Base-by-base conservation (phyloP, 768 basidiomycete species). In the Asterophora parasitica region DNA sequence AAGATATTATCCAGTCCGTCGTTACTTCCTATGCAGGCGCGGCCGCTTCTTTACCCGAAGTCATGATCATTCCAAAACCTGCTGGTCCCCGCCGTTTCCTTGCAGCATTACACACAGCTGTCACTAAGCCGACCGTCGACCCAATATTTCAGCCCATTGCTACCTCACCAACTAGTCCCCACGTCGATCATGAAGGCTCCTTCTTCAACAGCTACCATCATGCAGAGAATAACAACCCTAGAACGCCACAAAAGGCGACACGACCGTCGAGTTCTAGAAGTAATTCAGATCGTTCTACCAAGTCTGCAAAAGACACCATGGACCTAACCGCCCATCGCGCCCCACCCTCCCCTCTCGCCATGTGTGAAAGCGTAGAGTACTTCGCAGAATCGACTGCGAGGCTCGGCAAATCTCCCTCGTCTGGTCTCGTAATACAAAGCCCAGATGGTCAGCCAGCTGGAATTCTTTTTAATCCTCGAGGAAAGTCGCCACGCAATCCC, bases 1-100 rank as follows among this genome's bases (percentile, higher is more conserved):
- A 89, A 60, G 93, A 97, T 55, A 74, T 85, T 9, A 75, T 98
- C 15, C 86, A 93, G 55, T 81, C 79, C 13, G 71, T 83, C 15
- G 69, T 86, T 52, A 63, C 64, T 32, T 73, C 74, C 1, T 77
- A 77, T 44, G 57, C 67, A 16, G 65, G 69, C 30, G 67, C 76
- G 9, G 50, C 71, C 58, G 61, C 69, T 17, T 71, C 75, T 12
- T 64, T 87, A 9, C 85, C 96, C 1, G 96, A 99, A 57, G 81
- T 99, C 23, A 89, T 98, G 78, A 91, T 99, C 55, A 85, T 98
- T 32, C 95, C 94, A 16, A 99, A 98, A 67, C 95, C 95, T 8
- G 94, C 89, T 13, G 95, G 96, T 4, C 96, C 96, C 6, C 82
- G 95, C 32, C 82, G 95, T 7, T 85, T 97, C 57, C 71, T 99